A percentile compares a stretch with the other conserved stretches of the same genome.
These are phyloP conservation scores for Sporisorium exsertum DNA, from an alignment of 1,284 basidiomycete species.

Conservation along the genomic window DNA sequence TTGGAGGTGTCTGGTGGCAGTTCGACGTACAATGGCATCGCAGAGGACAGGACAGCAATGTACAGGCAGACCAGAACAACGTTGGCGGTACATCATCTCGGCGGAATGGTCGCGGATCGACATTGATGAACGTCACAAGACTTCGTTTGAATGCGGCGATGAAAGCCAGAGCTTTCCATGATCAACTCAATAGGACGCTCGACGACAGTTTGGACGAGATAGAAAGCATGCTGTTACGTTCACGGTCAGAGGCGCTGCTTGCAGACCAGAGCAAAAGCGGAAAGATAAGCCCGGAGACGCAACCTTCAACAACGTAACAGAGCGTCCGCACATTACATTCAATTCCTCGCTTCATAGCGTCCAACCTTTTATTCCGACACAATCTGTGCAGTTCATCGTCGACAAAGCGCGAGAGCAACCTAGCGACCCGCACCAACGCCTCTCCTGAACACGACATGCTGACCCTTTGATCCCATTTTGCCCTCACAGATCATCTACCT, in stretches of 20 bases:
- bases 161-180: not conserved
- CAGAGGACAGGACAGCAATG: not conserved
- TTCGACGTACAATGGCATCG: not conserved
- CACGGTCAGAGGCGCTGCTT: not conserved
- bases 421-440: not conserved
- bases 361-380: not conserved
- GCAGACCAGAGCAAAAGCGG: not conserved
- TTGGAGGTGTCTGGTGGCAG: not conserved
- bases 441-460: constrained; percentile 9
- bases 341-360: not conserved
- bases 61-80: not conserved
- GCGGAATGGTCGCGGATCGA: not conserved
- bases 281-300: no score
- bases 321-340: not conserved
- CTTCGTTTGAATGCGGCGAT: not conserved
- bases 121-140: no score
- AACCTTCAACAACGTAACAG: not conserved
- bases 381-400: constrained; percentile 21
- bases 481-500: constrained; percentile 88
- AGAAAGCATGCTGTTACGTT: not conserved
- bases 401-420: constrained; percentile 2
- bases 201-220: not conserved
- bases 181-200: not conserved
- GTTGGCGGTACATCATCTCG: not conserved
- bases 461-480: constrained; percentile 6